These are phyloP conservation scores for Eucalyptus pauciflora DNA, from an alignment of 345 rosid species.

Conservation along the genomic window DNA sequence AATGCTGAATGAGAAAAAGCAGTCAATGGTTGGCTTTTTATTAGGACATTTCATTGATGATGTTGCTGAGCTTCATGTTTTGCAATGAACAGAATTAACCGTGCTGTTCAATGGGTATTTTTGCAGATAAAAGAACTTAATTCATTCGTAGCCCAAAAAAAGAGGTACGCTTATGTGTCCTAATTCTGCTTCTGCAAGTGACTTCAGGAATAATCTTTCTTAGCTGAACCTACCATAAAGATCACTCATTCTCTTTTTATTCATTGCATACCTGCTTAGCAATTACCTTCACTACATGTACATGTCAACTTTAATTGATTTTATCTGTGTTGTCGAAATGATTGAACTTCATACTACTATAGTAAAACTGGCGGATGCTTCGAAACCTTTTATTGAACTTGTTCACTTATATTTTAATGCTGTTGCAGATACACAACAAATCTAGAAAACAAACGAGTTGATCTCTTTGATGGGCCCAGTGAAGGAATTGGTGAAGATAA, in stretches of 20 bases:
- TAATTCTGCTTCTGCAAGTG: not conserved
- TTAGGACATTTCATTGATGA: not conserved
- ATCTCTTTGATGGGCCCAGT: slow-evolving; percentile 73
- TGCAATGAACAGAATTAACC: not conserved
- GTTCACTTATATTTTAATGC: not conserved
- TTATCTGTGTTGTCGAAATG: not conserved
- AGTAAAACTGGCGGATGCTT: not conserved
- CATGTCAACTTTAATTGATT: not conserved
- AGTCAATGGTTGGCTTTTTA: slow-evolving; percentile 51
- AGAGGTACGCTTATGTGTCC: not conserved
- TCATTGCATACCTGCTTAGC: not conserved
- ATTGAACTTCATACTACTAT: not conserved
- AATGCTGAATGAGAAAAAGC: slow-evolving; percentile 74
- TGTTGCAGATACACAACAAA: slow-evolving; percentile 47
- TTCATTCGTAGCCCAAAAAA: slow-evolving; percentile 7
- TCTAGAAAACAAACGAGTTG: slow-evolving; percentile 43
- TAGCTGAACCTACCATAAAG: not conserved
- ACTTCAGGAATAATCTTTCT: not conserved
- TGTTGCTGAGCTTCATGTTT: not conserved
- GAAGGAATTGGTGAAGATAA: slow-evolving; percentile 82
- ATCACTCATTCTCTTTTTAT: not conserved
- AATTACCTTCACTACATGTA: not conserved
- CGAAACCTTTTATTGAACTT: not conserved
- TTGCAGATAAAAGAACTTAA: slow-evolving; percentile 14
- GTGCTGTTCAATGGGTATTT: not conserved